Evolutionary conservation across 768 basidiomycete species (phyloP), one percentile per base, ranked within the genome.

Genomic region (Xerocomus potaroensis): DNA sequence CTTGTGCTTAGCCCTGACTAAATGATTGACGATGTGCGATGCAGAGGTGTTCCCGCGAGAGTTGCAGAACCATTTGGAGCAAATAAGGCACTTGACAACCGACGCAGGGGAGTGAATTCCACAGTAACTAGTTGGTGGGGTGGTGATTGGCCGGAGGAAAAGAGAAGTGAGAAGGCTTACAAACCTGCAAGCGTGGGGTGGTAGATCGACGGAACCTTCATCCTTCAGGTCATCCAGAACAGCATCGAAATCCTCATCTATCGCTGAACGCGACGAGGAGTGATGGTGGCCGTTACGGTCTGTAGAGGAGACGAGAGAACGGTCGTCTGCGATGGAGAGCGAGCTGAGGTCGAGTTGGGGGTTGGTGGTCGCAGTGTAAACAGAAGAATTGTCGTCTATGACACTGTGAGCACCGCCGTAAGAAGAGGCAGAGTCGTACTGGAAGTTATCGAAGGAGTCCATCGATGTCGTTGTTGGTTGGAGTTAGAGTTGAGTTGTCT

Each of bases 1-100:
- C 72, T 97, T 97, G 72, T 99, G 96, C 70, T 97, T 97, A 24
- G 96, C 94, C 61, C 95, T 91, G 40, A 99, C 96, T 49, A 99
- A 80, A 71, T 99, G 96, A 67, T 97, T 97, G 55, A 99, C 95
- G 58, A 99, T 98, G 65, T 99, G 96, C 1, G 95, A 98, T 2
- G 94, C 93, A 2, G 94, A 96, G 5, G 94, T 96, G 61, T 96
- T 96, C 47, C 94, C 94, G 26, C 96, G 82, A 10, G 95, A 95
- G 65, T 99, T 99, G 75, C 96, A 99, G 67, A 99, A 99, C 92
- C 92, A 95, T 64, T 94, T 94, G 16, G 83, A 79, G 61, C 92
- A 95, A 40, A 94, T 63, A 40, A 93, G 77, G 57, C 92, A 95
- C 69, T 95, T 96, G 51, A 98, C 96, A 21, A 99, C 96, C 29